Conservation (phyloP, 169 alveolate species). For the Plasmodium vivax region DNA sequence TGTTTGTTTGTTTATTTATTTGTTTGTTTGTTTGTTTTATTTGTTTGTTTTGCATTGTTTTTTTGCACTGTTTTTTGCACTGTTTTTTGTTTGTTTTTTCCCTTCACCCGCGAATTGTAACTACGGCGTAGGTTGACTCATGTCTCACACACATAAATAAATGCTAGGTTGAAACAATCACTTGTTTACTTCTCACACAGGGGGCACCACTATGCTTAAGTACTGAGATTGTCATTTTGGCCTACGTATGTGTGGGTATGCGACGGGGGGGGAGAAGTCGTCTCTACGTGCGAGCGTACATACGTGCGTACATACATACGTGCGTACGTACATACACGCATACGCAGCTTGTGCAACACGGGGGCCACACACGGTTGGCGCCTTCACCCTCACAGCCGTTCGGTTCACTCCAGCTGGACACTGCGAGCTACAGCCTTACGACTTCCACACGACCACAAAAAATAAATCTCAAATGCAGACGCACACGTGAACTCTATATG, state of each 20-base stretch:
- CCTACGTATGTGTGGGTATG: neutral
- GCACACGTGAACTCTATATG: neutral
- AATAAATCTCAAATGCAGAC: neutral
- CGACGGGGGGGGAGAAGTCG: neutral
- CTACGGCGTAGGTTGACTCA: neutral
- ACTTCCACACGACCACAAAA: neutral
- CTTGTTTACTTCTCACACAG: neutral
- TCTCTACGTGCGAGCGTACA: neutral
- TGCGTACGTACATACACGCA: neutral
- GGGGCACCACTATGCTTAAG: neutral
- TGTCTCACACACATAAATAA: conserved; percentile 1
- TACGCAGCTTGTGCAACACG: neutral
- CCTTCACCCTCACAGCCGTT: neutral
- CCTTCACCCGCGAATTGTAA: neutral
- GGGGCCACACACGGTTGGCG: neutral
- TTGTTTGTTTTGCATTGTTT: neutral
- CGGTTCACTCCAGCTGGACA: neutral
- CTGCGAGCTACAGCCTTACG: neutral
- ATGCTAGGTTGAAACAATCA: conserved; percentile 1
- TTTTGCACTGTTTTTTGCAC: neutral
- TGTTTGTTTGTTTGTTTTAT: neutral
- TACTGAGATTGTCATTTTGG: neutral
- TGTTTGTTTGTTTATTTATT: neutral
- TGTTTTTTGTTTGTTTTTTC: neutral
- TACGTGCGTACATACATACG: neutral